These are phyloP conservation scores for Fusarium drepaniforme DNA, from an alignment of 2,329 filamentous ascomycete species.

Conservation along the genomic window DNA sequence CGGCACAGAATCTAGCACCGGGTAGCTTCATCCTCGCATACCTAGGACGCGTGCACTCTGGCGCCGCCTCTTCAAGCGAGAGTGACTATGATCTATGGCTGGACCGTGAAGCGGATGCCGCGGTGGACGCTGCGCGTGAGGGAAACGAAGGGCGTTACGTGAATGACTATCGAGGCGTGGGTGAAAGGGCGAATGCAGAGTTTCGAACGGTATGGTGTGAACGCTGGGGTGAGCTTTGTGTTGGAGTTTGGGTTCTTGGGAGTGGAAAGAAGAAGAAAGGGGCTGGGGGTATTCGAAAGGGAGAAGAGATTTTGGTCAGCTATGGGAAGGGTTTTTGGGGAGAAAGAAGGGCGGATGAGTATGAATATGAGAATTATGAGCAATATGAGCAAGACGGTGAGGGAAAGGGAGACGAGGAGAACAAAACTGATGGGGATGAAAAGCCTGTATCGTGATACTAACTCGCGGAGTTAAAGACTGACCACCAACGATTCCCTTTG, in stretches of 20 bases:
- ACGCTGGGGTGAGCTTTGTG: conserved; percentile 63
- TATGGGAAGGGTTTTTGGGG: conserved; percentile 78
- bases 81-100: conserved; percentile 75
- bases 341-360: conserved; percentile 48
- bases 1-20: conserved; percentile 63
- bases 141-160: conserved; percentile 76
- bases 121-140: conserved; percentile 68
- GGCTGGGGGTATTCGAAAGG: conserved; percentile 62
- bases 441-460: not conserved
- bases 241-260: conserved; percentile 68
- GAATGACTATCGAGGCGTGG: conserved; percentile 74
- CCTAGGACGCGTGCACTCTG: conserved; percentile 68
- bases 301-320: conserved; percentile 74
- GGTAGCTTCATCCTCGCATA: conserved; percentile 72
- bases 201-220: conserved; percentile 70
- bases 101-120: conserved; percentile 66
- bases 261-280: conserved; percentile 35
- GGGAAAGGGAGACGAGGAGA: not conserved
- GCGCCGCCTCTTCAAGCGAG: conserved; percentile 43
- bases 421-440: not conserved
- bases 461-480: not conserved
- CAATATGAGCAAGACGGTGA: not conserved
- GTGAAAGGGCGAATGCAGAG: conserved; percentile 66
- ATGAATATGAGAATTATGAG: conserved; percentile 1
- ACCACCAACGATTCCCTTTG: not conserved